Conservation (phyloP, 2,329 filamentous ascomycete species). For the Rhinocladiella similis region DNA sequence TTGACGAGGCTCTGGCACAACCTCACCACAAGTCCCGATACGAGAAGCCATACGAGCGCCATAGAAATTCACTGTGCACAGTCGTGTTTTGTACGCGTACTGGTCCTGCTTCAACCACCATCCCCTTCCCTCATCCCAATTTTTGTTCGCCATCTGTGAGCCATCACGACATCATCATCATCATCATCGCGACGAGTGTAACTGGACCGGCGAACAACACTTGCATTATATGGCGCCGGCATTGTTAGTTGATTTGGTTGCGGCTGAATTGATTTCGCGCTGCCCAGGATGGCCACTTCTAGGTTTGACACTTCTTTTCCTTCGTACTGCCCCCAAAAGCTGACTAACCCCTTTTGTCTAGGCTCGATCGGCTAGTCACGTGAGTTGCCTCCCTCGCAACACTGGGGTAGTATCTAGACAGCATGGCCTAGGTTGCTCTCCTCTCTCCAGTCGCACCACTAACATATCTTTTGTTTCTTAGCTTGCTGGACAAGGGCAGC, state of each 20-base stretch:
- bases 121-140: no score
- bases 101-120: not conserved
- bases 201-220: no score
- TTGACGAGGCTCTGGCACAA: not conserved
- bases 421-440: not conserved
- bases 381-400: constrained; percentile 52
- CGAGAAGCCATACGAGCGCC: no score
- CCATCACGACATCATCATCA: not conserved
- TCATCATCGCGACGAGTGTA: not conserved
- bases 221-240: constrained; percentile 19
- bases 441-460: not conserved
- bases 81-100: not conserved
- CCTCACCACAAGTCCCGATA: not conserved
- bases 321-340: constrained; percentile 9
- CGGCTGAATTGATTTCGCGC: constrained; percentile 1
- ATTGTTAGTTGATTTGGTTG: constrained; percentile 4
- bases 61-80: no score
- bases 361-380: constrained; percentile 84
- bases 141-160: no score
- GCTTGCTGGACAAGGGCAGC: constrained; percentile 94
- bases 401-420: not conserved
- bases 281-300: constrained; percentile 25
- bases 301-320: constrained; percentile 23
- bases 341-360: constrained; percentile 37
- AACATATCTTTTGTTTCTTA: constrained; percentile 41